Conservation (phyloP, 306 rosid genomes). For the Lathyrus sativus region DNA sequence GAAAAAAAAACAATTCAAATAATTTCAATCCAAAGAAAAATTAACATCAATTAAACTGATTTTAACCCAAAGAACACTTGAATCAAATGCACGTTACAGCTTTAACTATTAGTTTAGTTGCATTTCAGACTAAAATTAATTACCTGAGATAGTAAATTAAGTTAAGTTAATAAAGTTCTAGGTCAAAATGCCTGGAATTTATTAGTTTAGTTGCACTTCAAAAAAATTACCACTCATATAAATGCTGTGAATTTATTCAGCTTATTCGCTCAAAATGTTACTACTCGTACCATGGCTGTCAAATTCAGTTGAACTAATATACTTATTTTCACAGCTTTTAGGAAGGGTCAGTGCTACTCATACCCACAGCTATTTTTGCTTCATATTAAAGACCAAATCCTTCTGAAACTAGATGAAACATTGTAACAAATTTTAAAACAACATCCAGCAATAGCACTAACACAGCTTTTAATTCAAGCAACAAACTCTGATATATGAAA, state of each 20-base stretch:
- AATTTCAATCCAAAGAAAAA: background rate
- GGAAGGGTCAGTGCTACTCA: background rate
- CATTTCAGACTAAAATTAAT: too few relatives aligned
- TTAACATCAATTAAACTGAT: background rate
- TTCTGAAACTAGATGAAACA: constrained; percentile 22
- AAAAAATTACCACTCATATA: too few relatives aligned
- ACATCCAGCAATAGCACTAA: constrained; percentile 14
- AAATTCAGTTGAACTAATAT: background rate
- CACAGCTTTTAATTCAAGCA: constrained; percentile 18
- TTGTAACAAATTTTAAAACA: background rate
- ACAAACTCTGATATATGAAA: constrained; percentile 26
- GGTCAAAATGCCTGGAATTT: too few relatives aligned
- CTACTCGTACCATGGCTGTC: background rate
- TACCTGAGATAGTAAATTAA: background rate
- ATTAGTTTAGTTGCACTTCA: too few relatives aligned
- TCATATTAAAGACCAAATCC: background rate
- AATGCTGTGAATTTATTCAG: background rate
- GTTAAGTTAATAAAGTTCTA: background rate
- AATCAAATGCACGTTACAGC: background rate
- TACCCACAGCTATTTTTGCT: background rate
- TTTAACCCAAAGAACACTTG: background rate
- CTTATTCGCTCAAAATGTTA: background rate
- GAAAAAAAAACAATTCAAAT: background rate
- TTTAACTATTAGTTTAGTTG: too few relatives aligned
- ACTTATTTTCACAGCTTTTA: background rate